Percentiles rank a stretch among this genome's conserved stretches.
These are phyloP conservation scores for Cichorium intybus DNA, from an alignment of 140 eudicot species.

Conservation along the genomic window DNA sequence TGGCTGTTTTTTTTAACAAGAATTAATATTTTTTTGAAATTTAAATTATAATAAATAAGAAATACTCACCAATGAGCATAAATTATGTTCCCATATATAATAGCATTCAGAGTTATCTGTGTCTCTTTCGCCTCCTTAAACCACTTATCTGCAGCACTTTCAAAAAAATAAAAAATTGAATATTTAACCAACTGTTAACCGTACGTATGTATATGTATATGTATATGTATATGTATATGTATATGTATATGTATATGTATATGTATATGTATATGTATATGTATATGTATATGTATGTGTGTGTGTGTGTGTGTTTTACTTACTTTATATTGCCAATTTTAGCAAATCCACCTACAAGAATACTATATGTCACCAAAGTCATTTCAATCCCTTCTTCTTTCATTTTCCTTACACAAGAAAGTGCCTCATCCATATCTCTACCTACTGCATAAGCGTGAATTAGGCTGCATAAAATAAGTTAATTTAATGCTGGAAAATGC, in stretches of 20 bases:
- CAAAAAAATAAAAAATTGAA: constrained; percentile 14
- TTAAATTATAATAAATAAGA: background rate
- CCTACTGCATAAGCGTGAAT: constrained; percentile 95
- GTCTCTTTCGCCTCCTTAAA: constrained; percentile 87
- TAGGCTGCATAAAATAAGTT: constrained; percentile 72
- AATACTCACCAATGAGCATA: constrained; percentile 75
- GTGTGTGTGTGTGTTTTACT: constrained; percentile 32
- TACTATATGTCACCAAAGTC: constrained; percentile 92
- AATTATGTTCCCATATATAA: constrained; percentile 83
- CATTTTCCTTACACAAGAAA: constrained; percentile 94
- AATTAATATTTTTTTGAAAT: background rate
- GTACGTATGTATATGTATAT: background rate
- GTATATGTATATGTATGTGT: background rate
- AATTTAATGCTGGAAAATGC: constrained; percentile 24
- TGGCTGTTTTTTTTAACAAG: constrained; percentile 43
- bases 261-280: background rate
- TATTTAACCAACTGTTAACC: background rate
- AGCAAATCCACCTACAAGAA: constrained; percentile 91
- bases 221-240: background rate
- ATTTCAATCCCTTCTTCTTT: constrained; percentile 70
- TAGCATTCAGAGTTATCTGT: constrained; percentile 55
- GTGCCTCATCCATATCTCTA: constrained; percentile 98
- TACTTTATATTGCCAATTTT: constrained; percentile 64
- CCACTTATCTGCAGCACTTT: constrained; percentile 95
- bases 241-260: background rate